Evolutionary conservation across 371 early-diverging fungal genomes (phyloP).

Genomic region (Rhizopus delemar): DNA sequence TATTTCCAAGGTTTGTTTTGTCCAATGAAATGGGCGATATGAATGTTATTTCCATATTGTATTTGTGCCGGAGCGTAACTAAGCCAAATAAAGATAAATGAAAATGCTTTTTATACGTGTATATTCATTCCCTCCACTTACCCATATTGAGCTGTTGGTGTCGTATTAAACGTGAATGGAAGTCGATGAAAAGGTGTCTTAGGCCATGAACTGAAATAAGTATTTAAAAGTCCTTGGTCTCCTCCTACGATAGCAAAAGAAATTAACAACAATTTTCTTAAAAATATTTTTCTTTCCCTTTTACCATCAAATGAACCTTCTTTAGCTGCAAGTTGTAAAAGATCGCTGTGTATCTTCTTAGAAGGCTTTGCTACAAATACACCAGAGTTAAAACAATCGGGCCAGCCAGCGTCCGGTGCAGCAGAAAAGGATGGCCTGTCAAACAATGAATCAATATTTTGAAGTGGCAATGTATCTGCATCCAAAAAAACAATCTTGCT

Average conservation of each 20-base stretch:
- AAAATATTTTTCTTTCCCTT: neutral
- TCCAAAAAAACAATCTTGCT: constrained; percentile 82
- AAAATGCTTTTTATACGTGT: neutral
- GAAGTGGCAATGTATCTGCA: constrained; percentile 82
- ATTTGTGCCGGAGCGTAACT: constrained; percentile 76
- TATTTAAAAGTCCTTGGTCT: constrained; percentile 93
- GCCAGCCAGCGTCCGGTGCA: constrained; percentile 86
- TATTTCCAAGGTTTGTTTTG: constrained; percentile 87
- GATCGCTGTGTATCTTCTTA: constrained; percentile 47
- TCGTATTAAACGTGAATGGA: constrained; percentile 91
- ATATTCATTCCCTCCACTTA: constrained; percentile 15
- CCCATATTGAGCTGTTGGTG: constrained; percentile 87
- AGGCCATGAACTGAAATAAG: constrained; percentile 83
- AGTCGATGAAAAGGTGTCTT: constrained; percentile 64
- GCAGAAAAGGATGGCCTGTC: constrained; percentile 76
- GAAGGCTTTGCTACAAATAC: constrained; percentile 84
- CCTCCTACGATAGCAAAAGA: constrained; percentile 65
- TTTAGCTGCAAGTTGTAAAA: constrained; percentile 55
- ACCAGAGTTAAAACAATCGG: constrained; percentile 96
- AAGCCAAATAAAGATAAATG: constrained; percentile 5
- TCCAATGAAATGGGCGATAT: constrained; percentile 91
- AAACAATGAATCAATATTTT: constrained; percentile 84
- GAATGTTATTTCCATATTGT: constrained; percentile 66
- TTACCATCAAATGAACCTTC: constrained; percentile 81
- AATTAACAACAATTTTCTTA: neutral